phyloP scores from a whole-genome alignment of 2,329 filamentous ascomycete species.

The Aspergillus japonicus region DNA sequence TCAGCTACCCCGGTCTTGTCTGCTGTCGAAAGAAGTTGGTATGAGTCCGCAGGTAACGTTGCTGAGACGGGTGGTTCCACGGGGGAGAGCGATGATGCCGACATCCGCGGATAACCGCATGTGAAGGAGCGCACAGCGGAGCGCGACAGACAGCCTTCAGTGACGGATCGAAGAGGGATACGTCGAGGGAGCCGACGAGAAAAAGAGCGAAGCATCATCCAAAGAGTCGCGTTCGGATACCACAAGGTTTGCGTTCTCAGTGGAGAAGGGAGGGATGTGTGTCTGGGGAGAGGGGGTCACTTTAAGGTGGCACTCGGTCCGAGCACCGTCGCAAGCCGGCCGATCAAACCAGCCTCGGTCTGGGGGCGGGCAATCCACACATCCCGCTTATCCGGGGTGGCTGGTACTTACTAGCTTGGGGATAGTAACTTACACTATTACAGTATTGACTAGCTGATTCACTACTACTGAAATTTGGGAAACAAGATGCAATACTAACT shows the following conservation, averaged over 20 bases:
- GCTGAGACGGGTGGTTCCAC: slow-evolving; percentile 63
- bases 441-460: background rate
- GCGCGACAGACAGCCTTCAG: slow-evolving; percentile 24
- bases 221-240: background rate
- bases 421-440: background rate
- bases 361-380: slow-evolving; percentile 2
- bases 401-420: background rate
- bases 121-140: slow-evolving; percentile 35
- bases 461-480: background rate
- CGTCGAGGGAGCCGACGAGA: slow-evolving; percentile 39
- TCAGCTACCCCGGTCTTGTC: slow-evolving; percentile 78
- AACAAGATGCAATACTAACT: background rate
- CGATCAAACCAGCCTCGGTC: slow-evolving; percentile 5
- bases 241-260: background rate
- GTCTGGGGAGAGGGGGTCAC: background rate
- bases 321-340: background rate
- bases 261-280: background rate
- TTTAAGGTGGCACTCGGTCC: background rate
- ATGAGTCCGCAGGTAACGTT: slow-evolving; percentile 68
- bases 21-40: slow-evolving; percentile 77
- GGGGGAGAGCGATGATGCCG: slow-evolving; percentile 49
- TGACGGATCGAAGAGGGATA: slow-evolving; percentile 19
- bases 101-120: slow-evolving; percentile 51
- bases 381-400: slow-evolving; percentile 1
- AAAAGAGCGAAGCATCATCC: slow-evolving; percentile 37